A percentile compares a stretch with the other conserved stretches of the same genome.
Evolutionary conservation across 2,329 filamentous ascomycete genomes (phyloP).

Genomic region (Apiospora kogelbergensis): DNA sequence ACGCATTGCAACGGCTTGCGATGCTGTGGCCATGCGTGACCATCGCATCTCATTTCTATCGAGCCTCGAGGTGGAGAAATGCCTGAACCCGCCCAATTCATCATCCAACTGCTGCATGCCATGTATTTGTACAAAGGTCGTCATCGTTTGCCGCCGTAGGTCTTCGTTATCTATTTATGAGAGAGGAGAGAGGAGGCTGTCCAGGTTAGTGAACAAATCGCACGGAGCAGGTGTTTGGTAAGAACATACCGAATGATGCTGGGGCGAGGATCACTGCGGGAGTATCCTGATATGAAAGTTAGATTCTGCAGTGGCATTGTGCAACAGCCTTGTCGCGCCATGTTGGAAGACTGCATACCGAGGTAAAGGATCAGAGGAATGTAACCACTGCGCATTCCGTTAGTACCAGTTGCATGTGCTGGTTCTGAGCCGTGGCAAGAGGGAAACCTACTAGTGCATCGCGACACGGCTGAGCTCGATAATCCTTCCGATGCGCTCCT

Average conservation of each 20-base stretch:
- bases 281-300: conserved; percentile 66
- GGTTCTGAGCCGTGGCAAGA: neutral
- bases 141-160: conserved; percentile 10
- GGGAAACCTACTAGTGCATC: conserved; percentile 82
- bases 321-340: neutral
- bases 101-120: conserved; percentile 10
- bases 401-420: conserved; percentile 26
- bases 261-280: conserved; percentile 87
- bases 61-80: conserved; percentile 10
- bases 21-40: neutral
- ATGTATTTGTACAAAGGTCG: conserved; percentile 11
- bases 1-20: neutral
- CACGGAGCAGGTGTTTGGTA: neutral
- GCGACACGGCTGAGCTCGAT: conserved; percentile 92
- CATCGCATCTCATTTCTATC: conserved; percentile 7
- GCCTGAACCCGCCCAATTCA: neutral
- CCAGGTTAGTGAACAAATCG: conserved; percentile 22
- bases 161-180: conserved; percentile 46
- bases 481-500: conserved; percentile 98
- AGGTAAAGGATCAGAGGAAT: conserved; percentile 96
- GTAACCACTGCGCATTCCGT: conserved; percentile 70
- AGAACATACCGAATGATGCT: conserved; percentile 58
- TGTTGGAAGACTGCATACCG: conserved; percentile 53
- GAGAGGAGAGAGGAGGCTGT: conserved; percentile 63
- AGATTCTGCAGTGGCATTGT: neutral